Percentiles rank a stretch among this genome's conserved stretches.
Evolutionary conservation across 768 basidiomycete species (phyloP).

Genomic region (Boletellus ananas): DNA sequence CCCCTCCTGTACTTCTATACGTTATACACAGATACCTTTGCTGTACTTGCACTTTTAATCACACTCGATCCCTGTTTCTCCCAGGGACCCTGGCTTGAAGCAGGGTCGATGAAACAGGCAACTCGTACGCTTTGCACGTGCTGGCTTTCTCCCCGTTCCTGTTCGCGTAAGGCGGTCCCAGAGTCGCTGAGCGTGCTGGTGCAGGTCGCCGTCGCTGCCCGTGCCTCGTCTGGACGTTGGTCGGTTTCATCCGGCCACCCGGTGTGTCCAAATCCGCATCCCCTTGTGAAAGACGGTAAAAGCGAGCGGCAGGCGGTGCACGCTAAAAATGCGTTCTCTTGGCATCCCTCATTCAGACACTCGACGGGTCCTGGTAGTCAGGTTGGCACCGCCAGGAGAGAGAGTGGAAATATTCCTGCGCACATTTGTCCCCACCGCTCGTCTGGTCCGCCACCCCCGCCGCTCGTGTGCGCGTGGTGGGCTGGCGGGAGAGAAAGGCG

Average conservation of each 20-base stretch:
- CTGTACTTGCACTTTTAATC: slow-evolving; percentile 23
- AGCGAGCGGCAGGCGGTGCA: slow-evolving; percentile 21
- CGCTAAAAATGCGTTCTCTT: slow-evolving; percentile 23
- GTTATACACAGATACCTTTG: slow-evolving; percentile 13
- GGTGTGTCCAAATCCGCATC: slow-evolving; percentile 11
- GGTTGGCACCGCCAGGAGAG: slow-evolving; percentile 13
- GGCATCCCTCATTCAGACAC: slow-evolving; percentile 14
- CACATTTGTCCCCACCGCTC: slow-evolving; percentile 4
- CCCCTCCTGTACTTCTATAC: slow-evolving; percentile 24
- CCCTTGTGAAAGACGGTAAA: slow-evolving; percentile 16
- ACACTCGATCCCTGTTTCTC: not conserved
- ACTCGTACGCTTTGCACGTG: slow-evolving; percentile 7
- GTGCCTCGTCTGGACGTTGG: slow-evolving; percentile 25
- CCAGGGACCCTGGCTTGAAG: not conserved
- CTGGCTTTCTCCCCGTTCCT: slow-evolving; percentile 4
- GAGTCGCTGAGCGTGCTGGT: too few species aligned
- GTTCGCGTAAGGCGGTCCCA: slow-evolving; percentile 1
- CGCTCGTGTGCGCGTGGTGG: not conserved
- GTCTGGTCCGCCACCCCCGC: slow-evolving; percentile 7
- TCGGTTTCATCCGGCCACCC: slow-evolving; percentile 19
- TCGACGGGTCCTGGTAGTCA: slow-evolving; percentile 11
- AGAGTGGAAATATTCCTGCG: slow-evolving; percentile 8
- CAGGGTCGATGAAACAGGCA: slow-evolving; percentile 12
- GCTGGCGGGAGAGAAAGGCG: slow-evolving; percentile 3
- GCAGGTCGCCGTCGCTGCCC: not conserved